phyloP scores from a whole-genome alignment of 192 early-diverging fungal genomes.

The Jimgerdemannia lactiflua region DNA sequence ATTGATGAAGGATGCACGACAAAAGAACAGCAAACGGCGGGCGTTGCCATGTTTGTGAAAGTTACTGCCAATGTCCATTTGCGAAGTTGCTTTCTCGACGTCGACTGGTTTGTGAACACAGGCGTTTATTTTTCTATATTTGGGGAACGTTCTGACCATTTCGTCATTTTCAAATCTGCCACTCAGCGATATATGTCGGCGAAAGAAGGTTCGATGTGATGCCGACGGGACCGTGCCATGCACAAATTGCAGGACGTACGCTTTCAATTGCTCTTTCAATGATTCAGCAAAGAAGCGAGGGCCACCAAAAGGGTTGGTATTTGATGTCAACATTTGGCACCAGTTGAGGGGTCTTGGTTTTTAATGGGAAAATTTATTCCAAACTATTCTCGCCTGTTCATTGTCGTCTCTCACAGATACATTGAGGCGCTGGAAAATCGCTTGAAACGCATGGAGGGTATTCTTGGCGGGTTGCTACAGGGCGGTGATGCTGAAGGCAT shows the following conservation, averaged over 20 bases:
- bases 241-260: slow-evolving; percentile 63
- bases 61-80: no score
- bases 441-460: slow-evolving; percentile 63
- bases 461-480: slow-evolving; percentile 36
- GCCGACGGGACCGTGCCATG: slow-evolving; percentile 56
- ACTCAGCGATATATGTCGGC: slow-evolving; percentile 66
- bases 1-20: no score
- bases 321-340: neutral
- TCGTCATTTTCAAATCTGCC: no score
- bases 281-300: slow-evolving; percentile 56
- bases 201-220: slow-evolving; percentile 83
- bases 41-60: no score
- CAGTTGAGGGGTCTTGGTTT: neutral
- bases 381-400: no score
- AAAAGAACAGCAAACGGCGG: no score
- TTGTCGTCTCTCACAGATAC: slow-evolving; percentile 8
- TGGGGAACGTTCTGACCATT: no score
- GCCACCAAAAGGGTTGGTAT: slow-evolving; percentile 68
- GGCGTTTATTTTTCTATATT: no score
- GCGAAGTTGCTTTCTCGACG: no score
- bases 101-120: neutral
- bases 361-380: neutral
- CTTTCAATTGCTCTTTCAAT: slow-evolving; percentile 45
- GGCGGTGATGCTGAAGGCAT: neutral
- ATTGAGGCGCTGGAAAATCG: slow-evolving; percentile 75